Conservation (phyloP, 2,329 filamentous ascomycete species). For the Alternaria gaisen region DNA sequence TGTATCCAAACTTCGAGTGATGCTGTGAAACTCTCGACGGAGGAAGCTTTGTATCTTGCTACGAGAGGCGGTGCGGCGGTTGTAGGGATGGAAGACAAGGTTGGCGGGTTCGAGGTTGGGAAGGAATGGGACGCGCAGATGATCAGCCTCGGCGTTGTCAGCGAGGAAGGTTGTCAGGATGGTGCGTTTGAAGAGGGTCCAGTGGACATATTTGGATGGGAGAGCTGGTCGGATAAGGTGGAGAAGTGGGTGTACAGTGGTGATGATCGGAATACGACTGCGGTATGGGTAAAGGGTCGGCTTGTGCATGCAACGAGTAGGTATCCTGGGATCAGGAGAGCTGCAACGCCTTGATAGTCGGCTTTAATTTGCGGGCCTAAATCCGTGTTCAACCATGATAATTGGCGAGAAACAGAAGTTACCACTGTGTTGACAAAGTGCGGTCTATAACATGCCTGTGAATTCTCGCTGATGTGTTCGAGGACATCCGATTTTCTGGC, state of each 20-base stretch:
- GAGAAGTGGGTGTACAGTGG: conserved; percentile 96
- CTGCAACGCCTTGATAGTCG: neutral
- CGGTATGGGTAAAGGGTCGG: conserved; percentile 87
- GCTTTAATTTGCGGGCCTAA: too few relatives aligned
- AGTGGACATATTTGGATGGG: conserved; percentile 91
- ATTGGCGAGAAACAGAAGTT: too few relatives aligned
- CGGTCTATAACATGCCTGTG: too few relatives aligned
- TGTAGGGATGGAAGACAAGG: conserved; percentile 73
- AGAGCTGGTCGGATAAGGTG: conserved; percentile 84
- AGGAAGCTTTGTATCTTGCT: conserved; percentile 85
- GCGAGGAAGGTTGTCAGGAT: conserved; percentile 36
- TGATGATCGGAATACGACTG: conserved; percentile 87
- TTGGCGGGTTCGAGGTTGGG: conserved; percentile 85
- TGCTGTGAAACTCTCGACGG: conserved; percentile 75
- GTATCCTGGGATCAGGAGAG: conserved; percentile 10
- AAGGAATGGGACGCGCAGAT: conserved; percentile 94
- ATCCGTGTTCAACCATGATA: too few relatives aligned
- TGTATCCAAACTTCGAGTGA: conserved; percentile 60
- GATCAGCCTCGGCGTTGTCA: conserved; percentile 66
- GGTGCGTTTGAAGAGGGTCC: conserved; percentile 64
- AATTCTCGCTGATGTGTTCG: too few relatives aligned
- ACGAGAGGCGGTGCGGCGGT: conserved; percentile 88
- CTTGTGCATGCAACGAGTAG: conserved; percentile 70
- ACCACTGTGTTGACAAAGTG: too few relatives aligned
- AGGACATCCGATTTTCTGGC: too few relatives aligned